A percentile compares a stretch with the other conserved stretches of the same genome.
These are phyloP conservation scores for Lepidium aucheri DNA, from an alignment of 345 rosid species.

Conservation along the genomic window DNA sequence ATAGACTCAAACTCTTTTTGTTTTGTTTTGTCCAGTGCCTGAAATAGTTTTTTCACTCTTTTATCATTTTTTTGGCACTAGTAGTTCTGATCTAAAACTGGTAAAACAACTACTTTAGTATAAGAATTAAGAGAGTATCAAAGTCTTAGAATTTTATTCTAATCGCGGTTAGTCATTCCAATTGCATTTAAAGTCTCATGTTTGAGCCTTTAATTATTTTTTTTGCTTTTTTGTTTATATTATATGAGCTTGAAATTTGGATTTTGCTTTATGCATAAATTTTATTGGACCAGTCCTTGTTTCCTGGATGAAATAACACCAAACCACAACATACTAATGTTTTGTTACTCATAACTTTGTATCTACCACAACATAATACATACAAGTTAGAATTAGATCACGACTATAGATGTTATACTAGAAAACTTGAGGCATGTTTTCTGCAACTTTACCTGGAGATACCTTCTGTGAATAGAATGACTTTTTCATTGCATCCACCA, in stretches of 20 bases:
- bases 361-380: background rate
- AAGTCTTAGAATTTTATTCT: no score
- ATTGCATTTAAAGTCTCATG: no score
- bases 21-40: conserved; percentile 47
- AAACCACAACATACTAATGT: background rate
- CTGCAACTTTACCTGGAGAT: conserved; percentile 41
- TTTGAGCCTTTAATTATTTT: no score
- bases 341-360: background rate
- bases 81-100: no score
- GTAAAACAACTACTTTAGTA: no score
- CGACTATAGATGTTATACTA: background rate
- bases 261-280: no score
- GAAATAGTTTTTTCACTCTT: conserved; percentile 49
- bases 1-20: conserved; percentile 60
- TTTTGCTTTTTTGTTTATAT: no score
- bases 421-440: background rate
- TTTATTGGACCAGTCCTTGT: no score
- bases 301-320: conserved; percentile 43
- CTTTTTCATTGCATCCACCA: conserved; percentile 54
- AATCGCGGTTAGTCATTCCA: no score
- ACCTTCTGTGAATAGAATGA: conserved; percentile 50
- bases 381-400: background rate
- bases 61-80: no score
- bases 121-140: no score
- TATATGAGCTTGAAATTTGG: no score